A percentile compares a stretch with the other conserved stretches of the same genome.
These are phyloP conservation scores for Hanseniaspora guilliermondii DNA, from an alignment of 805 yeast species.

Conservation along the genomic window DNA sequence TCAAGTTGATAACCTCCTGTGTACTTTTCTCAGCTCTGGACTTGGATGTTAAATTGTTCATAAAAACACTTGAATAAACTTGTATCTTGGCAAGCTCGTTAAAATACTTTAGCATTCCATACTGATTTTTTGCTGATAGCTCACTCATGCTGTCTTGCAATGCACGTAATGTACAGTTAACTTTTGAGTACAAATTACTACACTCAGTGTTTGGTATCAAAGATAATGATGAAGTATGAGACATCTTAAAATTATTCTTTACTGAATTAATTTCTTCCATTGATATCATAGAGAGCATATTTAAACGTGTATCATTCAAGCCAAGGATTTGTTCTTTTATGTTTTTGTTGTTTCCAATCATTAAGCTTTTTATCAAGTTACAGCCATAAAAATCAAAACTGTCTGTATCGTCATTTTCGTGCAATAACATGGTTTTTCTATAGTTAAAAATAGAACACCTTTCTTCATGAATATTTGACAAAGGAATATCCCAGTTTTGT, in stretches of 20 bases:
- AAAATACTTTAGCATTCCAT: not conserved
- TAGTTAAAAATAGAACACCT: not conserved
- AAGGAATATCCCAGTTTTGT: conserved; percentile 3
- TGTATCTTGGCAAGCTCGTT: not conserved
- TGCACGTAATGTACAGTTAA: not conserved
- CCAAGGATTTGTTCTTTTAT: not conserved
- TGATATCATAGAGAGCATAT: not conserved
- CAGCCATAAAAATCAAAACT: not conserved
- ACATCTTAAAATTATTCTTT: not conserved
- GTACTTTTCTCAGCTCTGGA: not conserved
- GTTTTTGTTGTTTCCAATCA: not conserved
- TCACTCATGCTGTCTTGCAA: not conserved
- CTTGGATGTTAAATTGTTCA: not conserved
- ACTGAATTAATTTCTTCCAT: not conserved
- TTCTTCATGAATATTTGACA: not conserved
- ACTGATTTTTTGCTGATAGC: not conserved
- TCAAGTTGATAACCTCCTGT: not conserved
- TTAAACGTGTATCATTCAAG: not conserved
- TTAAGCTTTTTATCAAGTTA: not conserved
- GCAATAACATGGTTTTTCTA: not conserved
- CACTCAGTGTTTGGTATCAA: not conserved
- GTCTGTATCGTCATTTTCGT: not conserved
- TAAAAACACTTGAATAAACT: not conserved
- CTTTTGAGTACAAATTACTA: not conserved
- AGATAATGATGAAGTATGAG: not conserved